A percentile compares a stretch with the other conserved stretches of the same genome.
Evolutionary conservation across 2,329 filamentous ascomycete species (phyloP).

Genomic region (Microcyclosporella mali): DNA sequence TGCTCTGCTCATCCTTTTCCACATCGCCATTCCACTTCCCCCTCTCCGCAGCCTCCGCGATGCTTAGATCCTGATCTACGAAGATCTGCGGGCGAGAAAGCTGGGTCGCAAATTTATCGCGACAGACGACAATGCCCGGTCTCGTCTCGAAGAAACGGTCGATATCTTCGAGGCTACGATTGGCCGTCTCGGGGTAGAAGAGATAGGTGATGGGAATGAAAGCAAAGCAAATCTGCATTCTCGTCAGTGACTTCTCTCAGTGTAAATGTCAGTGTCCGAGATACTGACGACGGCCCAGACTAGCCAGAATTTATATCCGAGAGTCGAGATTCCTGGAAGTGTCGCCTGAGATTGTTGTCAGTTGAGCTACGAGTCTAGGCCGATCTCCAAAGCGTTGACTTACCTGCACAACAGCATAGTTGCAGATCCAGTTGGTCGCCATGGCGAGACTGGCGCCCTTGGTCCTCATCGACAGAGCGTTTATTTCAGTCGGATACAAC

Average conservation of each 20-base stretch:
- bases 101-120: conserved; percentile 18
- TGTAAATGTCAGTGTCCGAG: too few species aligned
- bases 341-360: conserved; percentile 18
- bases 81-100: conserved; percentile 16
- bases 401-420: conserved; percentile 22
- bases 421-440: conserved; percentile 48
- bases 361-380: too few species aligned
- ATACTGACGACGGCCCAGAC: conserved; percentile 51
- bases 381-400: too few species aligned
- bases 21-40: not conserved
- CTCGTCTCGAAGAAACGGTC: conserved; percentile 33
- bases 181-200: conserved; percentile 50
- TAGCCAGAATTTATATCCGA: conserved; percentile 50
- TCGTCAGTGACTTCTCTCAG: too few species aligned
- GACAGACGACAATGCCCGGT: conserved; percentile 13
- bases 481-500: conserved; percentile 30
- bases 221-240: conserved; percentile 48
- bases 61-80: conserved; percentile 18
- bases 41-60: conserved; percentile 12
- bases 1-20: conserved; percentile 10
- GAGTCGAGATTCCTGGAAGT: conserved; percentile 32
- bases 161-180: conserved; percentile 40
- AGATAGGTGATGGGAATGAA: conserved; percentile 49
- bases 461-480: conserved; percentile 22
- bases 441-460: conserved; percentile 33